Conservation (phyloP, 495 filamentous ascomycete genomes). For the Platismatia glauca region DNA sequence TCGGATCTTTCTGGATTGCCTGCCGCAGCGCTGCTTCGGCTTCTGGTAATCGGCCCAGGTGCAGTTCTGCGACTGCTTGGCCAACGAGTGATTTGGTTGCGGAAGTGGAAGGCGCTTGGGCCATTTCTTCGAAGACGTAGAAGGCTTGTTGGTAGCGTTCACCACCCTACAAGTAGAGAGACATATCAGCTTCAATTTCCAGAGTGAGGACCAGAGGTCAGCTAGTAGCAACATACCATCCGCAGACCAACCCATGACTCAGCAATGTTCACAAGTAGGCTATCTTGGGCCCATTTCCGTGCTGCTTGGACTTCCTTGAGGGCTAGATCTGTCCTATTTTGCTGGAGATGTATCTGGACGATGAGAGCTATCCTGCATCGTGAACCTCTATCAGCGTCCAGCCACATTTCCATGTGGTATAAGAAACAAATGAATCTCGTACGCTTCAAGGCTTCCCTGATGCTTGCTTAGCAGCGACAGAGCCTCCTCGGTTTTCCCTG, state of each 20-base stretch:
- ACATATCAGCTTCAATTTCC: slow-evolving; percentile 3
- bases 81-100: slow-evolving; percentile 59
- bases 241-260: slow-evolving; percentile 92
- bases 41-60: slow-evolving; percentile 81
- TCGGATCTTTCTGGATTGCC: slow-evolving; percentile 64
- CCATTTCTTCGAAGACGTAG: slow-evolving; percentile 97
- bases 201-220: background rate
- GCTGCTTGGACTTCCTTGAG: slow-evolving; percentile 83
- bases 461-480: slow-evolving; percentile 69
- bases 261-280: slow-evolving; percentile 82
- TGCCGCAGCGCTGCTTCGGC: slow-evolving; percentile 77
- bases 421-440: slow-evolving; percentile 26
- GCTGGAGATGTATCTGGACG: slow-evolving; percentile 82
- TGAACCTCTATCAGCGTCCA: slow-evolving; percentile 11
- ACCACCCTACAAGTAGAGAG: slow-evolving; percentile 53
- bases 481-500: slow-evolving; percentile 75
- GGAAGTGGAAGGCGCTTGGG: slow-evolving; percentile 67
- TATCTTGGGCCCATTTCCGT: slow-evolving; percentile 92
- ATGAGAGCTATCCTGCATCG: slow-evolving; percentile 54
- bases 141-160: slow-evolving; percentile 95
- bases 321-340: slow-evolving; percentile 85
- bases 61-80: slow-evolving; percentile 86
- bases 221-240: slow-evolving; percentile 42
- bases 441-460: slow-evolving; percentile 77
- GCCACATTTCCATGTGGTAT: background rate